phyloP scores from a whole-genome alignment of 78 protist genomes.

The Speleostelium caveatum region DNA sequence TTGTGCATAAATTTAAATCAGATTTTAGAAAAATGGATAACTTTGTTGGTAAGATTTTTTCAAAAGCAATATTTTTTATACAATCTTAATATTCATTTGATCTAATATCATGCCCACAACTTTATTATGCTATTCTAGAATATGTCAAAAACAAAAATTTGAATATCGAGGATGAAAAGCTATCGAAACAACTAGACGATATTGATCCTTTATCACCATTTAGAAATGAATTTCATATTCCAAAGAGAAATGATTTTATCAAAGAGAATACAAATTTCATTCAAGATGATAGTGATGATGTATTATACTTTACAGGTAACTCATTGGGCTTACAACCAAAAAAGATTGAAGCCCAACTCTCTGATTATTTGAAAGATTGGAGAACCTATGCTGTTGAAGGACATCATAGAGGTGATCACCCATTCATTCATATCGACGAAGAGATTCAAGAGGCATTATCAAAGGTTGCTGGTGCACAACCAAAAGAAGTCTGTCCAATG shows the following conservation, averaged over 20 bases:
- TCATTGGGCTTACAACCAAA: constrained; percentile 92
- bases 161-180: constrained; percentile 17
- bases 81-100: too few species aligned
- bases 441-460: constrained; percentile 38
- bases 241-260: constrained; percentile 26
- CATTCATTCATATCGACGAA: constrained; percentile 92
- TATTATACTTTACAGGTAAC: constrained; percentile 93
- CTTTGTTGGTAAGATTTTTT: too few species aligned
- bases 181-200: constrained; percentile 46
- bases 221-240: constrained; percentile 59
- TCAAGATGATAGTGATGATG: background rate
- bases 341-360: constrained; percentile 25
- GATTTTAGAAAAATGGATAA: background rate
- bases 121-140: too few species aligned
- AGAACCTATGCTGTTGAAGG: constrained; percentile 68
- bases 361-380: constrained; percentile 61
- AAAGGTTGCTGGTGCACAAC: constrained; percentile 16
- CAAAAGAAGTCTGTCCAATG: constrained; percentile 88
- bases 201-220: constrained; percentile 17
- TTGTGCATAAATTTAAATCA: background rate
- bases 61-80: too few species aligned
- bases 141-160: background rate
- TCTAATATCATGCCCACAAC: too few species aligned
- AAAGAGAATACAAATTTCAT: background rate
- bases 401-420: constrained; percentile 62